Evolutionary conservation across 2,329 filamentous ascomycete genomes (phyloP).

Genomic region (Corinectria fuckeliana): DNA sequence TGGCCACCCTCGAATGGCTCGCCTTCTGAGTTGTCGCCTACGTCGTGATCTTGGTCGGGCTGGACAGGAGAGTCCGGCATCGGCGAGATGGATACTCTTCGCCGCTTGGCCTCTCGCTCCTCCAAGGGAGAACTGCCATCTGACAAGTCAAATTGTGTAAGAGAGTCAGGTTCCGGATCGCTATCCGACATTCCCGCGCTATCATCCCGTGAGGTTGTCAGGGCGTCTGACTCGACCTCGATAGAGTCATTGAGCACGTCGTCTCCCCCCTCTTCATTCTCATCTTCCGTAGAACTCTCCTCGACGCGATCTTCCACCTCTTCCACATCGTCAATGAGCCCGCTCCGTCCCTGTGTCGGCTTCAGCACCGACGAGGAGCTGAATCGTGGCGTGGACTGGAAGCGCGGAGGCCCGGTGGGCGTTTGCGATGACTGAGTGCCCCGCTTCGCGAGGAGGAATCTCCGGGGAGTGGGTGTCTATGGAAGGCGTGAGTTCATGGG

Average conservation of each 20-base stretch:
- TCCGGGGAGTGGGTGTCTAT: slow-evolving; percentile 49
- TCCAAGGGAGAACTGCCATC: slow-evolving; percentile 16
- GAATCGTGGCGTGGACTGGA: slow-evolving; percentile 49
- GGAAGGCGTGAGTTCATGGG: not conserved
- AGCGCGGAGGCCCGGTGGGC: slow-evolving; percentile 40
- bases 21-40: not conserved
- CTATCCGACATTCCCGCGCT: slow-evolving; percentile 6
- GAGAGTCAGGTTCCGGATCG: slow-evolving; percentile 14
- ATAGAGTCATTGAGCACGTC: slow-evolving; percentile 35
- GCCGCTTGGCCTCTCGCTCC: slow-evolving; percentile 37
- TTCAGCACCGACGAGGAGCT: slow-evolving; percentile 42
- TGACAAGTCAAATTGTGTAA: not conserved
- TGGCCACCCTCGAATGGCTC: slow-evolving; percentile 1
- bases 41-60: not conserved
- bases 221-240: slow-evolving; percentile 39
- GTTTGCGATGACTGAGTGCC: slow-evolving; percentile 43
- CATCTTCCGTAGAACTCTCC: slow-evolving; percentile 13
- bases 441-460: slow-evolving; percentile 47
- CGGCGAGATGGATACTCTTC: slow-evolving; percentile 40
- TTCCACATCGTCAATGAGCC: slow-evolving; percentile 44
- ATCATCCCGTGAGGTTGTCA: slow-evolving; percentile 23
- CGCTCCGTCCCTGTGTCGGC: slow-evolving; percentile 36
- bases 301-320: slow-evolving; percentile 33
- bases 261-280: not conserved
- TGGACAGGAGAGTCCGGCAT: slow-evolving; percentile 19